Percentiles rank a stretch among this genome's conserved stretches.
Evolutionary conservation across 306 rosid genomes (phyloP).

Genomic region (Quercus dentata): DNA sequence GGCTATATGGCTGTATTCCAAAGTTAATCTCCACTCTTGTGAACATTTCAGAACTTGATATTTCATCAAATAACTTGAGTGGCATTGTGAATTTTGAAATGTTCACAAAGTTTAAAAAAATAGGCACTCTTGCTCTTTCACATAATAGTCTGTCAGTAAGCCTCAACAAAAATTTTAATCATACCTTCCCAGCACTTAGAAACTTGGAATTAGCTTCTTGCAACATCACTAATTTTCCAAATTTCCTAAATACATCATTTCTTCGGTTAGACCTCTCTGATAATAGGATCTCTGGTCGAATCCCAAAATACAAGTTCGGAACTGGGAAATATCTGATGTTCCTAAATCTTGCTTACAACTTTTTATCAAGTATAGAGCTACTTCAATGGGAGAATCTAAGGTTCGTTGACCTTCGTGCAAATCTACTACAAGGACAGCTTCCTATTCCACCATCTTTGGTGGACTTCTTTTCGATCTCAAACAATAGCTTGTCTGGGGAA

Average conservation of each 20-base stretch:
- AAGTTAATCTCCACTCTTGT: slow-evolving; percentile 5
- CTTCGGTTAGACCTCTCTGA: too few relatives aligned
- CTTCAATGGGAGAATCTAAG: neutral
- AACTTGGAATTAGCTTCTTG: neutral
- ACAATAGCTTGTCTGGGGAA: slow-evolving; percentile 27
- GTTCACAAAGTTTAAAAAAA: neutral
- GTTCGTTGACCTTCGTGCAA: neutral
- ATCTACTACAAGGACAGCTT: slow-evolving; percentile 28
- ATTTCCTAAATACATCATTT: neutral
- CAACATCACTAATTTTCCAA: slow-evolving; percentile 19
- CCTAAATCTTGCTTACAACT: slow-evolving; percentile 24
- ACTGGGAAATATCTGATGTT: fast-evolving
- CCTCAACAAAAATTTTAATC: neutral
- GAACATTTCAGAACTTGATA: fast-evolving
- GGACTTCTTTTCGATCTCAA: neutral
- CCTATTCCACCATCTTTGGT: neutral
- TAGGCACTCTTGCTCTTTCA: neutral
- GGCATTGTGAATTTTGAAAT: neutral
- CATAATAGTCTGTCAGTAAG: neutral
- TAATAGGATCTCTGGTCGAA: too few relatives aligned
- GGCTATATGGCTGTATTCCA: slow-evolving; percentile 2
- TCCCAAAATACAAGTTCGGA: too few relatives aligned
- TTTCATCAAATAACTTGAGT: slow-evolving; percentile 17
- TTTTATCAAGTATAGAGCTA: neutral
- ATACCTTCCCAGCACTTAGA: neutral